A percentile compares a stretch with the other conserved stretches of the same genome.
These are phyloP conservation scores for Craterostigma plantagineum DNA, from an alignment of 257 asterid species.

Conservation along the genomic window DNA sequence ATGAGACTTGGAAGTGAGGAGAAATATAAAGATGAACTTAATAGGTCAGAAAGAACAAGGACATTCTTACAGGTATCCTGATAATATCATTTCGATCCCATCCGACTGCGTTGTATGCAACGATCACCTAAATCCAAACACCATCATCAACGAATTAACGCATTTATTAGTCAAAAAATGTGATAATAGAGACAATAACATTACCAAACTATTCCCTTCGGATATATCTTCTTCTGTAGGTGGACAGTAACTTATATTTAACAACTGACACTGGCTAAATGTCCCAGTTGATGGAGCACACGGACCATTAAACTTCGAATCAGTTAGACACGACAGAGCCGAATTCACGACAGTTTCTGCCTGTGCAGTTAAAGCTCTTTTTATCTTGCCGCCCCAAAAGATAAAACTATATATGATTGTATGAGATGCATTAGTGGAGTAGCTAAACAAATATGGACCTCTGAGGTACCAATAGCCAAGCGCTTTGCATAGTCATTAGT, in stretches of 20 bases:
- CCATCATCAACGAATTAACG: too few relatives aligned
- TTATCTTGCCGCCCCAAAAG: neutral
- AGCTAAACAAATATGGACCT: conserved; percentile 20
- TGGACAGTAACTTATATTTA: conserved; percentile 1
- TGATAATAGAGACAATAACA: too few relatives aligned
- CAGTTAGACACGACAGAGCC: conserved; percentile 54
- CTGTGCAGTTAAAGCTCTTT: conserved; percentile 10
- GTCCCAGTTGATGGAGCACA: conserved; percentile 22
- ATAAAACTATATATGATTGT: neutral
- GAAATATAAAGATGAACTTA: neutral
- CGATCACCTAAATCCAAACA: conserved; percentile 31
- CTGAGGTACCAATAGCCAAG: conserved; percentile 58
- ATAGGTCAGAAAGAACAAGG: conserved; percentile 6
- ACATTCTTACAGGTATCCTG: conserved; percentile 51
- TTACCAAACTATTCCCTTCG: neutral
- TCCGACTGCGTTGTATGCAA: conserved; percentile 77
- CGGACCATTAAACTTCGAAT: conserved; percentile 20
- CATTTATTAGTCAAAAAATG: too few relatives aligned
- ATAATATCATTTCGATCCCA: conserved; percentile 60
- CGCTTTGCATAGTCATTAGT: conserved; percentile 86
- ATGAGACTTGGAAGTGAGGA: too few relatives aligned
- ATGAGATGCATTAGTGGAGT: conserved; percentile 2
- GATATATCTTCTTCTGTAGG: neutral
- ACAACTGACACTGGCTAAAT: conserved; percentile 46
- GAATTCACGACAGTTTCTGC: conserved; percentile 42